phyloP scores from a whole-genome alignment of 768 basidiomycete genomes.

The button mushroom (Agaricus bisporus) region DNA sequence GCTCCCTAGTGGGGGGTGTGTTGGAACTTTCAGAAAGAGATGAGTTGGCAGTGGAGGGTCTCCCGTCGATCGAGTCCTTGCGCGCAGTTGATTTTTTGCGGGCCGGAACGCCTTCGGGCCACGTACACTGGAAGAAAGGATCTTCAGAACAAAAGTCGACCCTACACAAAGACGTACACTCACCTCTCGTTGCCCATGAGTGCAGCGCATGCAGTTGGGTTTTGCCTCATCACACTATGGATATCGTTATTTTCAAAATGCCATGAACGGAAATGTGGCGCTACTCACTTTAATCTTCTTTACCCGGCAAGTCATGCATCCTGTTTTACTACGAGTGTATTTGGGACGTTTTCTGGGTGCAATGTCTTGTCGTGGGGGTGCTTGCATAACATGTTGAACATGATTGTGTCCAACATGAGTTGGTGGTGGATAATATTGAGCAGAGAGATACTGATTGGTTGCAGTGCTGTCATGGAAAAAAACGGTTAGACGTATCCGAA shows the following conservation, averaged over 20 bases:
- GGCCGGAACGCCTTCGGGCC: slow-evolving; percentile 74
- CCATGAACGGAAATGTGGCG: not conserved
- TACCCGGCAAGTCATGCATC: slow-evolving; percentile 87
- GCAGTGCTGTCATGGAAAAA: slow-evolving; percentile 23
- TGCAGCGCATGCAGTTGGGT: slow-evolving; percentile 82
- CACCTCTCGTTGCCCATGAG: slow-evolving; percentile 81
- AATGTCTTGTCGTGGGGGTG: slow-evolving; percentile 42
- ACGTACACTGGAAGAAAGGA: slow-evolving; percentile 53
- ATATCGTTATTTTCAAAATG: not conserved
- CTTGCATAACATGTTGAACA: slow-evolving; percentile 25
- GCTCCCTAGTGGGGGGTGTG: slow-evolving; percentile 65
- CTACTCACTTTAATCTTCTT: slow-evolving; percentile 87
- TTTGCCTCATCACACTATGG: slow-evolving; percentile 85
- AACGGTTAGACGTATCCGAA: slow-evolving; percentile 13
- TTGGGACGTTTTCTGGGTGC: slow-evolving; percentile 77
- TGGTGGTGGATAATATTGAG: slow-evolving; percentile 33
- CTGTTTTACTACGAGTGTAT: slow-evolving; percentile 91
- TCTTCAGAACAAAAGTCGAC: slow-evolving; percentile 10
- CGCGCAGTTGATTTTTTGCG: slow-evolving; percentile 58
- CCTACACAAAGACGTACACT: slow-evolving; percentile 17
- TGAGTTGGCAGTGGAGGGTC: slow-evolving; percentile 73
- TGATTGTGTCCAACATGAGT: slow-evolving; percentile 31
- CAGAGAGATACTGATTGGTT: slow-evolving; percentile 35
- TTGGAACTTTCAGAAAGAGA: slow-evolving; percentile 61
- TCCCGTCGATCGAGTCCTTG: slow-evolving; percentile 54